Percentiles rank a stretch among this genome's conserved stretches.
Conservation (phyloP, 2,329 filamentous ascomycete species). For the Clarireedia paspali region DNA sequence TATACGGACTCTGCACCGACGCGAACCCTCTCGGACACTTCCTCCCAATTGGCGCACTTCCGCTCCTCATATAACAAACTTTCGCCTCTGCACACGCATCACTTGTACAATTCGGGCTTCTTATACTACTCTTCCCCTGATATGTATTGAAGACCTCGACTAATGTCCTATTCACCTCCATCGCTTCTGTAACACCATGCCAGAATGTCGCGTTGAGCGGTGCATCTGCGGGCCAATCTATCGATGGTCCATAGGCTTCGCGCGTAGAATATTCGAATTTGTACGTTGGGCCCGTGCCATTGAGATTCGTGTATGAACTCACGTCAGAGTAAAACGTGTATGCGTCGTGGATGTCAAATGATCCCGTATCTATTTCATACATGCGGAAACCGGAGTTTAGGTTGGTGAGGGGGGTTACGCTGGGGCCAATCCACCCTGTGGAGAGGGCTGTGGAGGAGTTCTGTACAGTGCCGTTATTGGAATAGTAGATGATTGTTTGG, state of each 20-base stretch:
- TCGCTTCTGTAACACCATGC: conserved; percentile 49
- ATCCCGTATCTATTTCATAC: conserved; percentile 47
- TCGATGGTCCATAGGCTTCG: conserved; percentile 38
- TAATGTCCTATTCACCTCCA: conserved; percentile 43
- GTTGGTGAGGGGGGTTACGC: conserved; percentile 45
- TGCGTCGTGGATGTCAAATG: conserved; percentile 45
- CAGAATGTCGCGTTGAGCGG: conserved; percentile 53
- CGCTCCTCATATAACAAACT: conserved; percentile 52
- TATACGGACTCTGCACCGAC: conserved; percentile 33
- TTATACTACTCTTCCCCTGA: conserved; percentile 44
- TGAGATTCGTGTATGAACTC: conserved; percentile 34
- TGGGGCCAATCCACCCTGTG: conserved; percentile 44
- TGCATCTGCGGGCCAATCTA: conserved; percentile 38
- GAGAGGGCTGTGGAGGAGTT: conserved; percentile 36
- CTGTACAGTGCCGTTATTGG: conserved; percentile 41
- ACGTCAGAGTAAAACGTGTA: conserved; percentile 47
- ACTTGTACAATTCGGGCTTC: conserved; percentile 44
- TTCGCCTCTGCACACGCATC: conserved; percentile 44
- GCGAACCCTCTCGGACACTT: conserved; percentile 44
- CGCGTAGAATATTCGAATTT: conserved; percentile 44
- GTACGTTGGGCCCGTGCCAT: conserved; percentile 38
- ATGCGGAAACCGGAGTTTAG: conserved; percentile 45
- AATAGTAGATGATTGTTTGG: conserved; percentile 45
- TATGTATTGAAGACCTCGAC: conserved; percentile 42
- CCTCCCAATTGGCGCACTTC: conserved; percentile 42